These are phyloP conservation scores for Graphium sp. DNA, from an alignment of 2,329 filamentous ascomycete genomes.

Conservation along the genomic window DNA sequence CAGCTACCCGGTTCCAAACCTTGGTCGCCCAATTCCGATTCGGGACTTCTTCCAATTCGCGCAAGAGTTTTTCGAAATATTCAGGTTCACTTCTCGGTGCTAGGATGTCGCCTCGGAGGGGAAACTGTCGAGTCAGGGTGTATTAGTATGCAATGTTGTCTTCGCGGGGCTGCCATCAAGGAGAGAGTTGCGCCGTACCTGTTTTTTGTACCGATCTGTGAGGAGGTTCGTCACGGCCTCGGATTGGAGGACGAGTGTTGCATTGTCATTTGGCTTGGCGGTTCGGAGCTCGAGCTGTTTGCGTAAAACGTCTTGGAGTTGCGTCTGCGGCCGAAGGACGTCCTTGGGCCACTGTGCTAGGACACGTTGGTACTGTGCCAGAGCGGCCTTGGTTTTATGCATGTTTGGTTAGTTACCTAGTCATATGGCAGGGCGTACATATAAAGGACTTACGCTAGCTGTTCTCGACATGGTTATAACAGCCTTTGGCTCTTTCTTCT, in stretches of 20 bases:
- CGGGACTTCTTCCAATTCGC: constrained; percentile 47
- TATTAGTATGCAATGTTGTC: constrained; percentile 12
- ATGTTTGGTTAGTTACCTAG: no score
- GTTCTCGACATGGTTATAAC: constrained; percentile 9
- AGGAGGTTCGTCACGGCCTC: constrained; percentile 25
- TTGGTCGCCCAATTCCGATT: constrained; percentile 34
- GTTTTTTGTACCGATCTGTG: constrained; percentile 39
- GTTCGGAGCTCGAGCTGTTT: constrained; percentile 11
- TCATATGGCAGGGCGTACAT: constrained; percentile 1
- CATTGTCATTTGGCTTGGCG: neutral
- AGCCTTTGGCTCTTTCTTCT: no score
- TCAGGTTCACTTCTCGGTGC: constrained; percentile 44
- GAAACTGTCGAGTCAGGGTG: constrained; percentile 1
- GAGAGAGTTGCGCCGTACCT: constrained; percentile 20
- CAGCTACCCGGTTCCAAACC: constrained; percentile 35
- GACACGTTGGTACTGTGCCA: constrained; percentile 26
- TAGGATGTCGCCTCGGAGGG: constrained; percentile 26
- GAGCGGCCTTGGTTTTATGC: no score
- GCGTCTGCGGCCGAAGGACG: constrained; percentile 42
- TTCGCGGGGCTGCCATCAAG: constrained; percentile 9
- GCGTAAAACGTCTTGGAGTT: constrained; percentile 39
- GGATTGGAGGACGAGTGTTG: constrained; percentile 2
- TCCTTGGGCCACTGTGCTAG: constrained; percentile 47
- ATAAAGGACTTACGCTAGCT: constrained; percentile 8
- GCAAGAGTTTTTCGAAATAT: constrained; percentile 43